A percentile compares a stretch with the other conserved stretches of the same genome.
phyloP scores from a whole-genome alignment of 106 monocot genomes.

The Acanthochlamys bracteata region DNA sequence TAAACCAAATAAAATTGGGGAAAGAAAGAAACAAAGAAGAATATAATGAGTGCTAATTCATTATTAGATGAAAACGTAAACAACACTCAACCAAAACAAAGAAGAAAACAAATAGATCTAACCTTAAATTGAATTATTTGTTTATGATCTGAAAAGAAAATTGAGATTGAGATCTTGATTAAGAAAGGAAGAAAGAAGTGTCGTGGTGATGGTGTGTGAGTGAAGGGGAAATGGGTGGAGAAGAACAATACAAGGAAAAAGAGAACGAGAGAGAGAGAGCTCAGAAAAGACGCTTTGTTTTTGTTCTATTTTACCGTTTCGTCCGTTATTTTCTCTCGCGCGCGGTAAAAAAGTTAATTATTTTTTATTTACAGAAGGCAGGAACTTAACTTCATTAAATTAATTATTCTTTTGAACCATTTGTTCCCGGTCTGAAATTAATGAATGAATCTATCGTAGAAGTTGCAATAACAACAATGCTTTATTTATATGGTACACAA shows the following conservation, averaged over 20 bases:
- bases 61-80: no score
- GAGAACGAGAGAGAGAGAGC: not conserved
- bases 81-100: no score
- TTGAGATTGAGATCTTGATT: not conserved
- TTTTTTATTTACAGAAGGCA: not conserved
- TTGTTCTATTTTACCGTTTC: not conserved
- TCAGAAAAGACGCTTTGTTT: no score
- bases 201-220: not conserved
- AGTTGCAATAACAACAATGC: not conserved
- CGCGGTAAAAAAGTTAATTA: not conserved
- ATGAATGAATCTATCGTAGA: not conserved
- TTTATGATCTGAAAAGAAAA: not conserved
- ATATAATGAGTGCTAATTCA: not conserved
- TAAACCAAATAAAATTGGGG: not conserved
- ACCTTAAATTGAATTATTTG: no score
- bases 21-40: not conserved
- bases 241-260: not conserved
- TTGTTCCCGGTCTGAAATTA: not conserved
- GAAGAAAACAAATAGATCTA: not conserved
- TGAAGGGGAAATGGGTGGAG: not conserved
- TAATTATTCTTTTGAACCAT: not conserved
- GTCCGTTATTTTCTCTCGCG: not conserved
- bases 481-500: no score
- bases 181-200: not conserved
- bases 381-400: not conserved